Evolutionary conservation across 2,329 filamentous ascomycete species (phyloP).

Genomic region (Arthrobotrys conoides): DNA sequence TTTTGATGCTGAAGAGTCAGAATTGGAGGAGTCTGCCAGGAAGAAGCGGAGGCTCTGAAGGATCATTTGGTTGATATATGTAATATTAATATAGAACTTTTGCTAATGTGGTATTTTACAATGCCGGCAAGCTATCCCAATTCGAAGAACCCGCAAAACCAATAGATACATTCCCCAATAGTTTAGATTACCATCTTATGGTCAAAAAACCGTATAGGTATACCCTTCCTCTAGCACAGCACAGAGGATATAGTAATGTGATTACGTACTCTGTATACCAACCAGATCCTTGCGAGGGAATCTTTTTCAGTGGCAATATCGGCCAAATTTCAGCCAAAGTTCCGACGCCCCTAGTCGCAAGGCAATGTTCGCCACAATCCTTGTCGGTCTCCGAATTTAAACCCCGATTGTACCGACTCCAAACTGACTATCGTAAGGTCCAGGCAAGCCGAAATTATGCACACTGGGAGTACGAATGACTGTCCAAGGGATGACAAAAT

Average conservation of each 20-base stretch:
- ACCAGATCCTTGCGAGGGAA: slow-evolving; percentile 26
- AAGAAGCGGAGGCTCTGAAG: neutral
- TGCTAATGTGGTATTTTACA: too few relatives aligned
- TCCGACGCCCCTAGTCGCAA: slow-evolving; percentile 1
- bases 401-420: slow-evolving; percentile 46
- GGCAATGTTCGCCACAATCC: slow-evolving; percentile 24
- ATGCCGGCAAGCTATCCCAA: too few relatives aligned
- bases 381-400: slow-evolving; percentile 38
- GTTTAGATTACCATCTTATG: too few relatives aligned
- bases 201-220: too few relatives aligned
- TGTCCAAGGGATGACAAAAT: slow-evolving; percentile 7
- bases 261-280: slow-evolving; percentile 29
- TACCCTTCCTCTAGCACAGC: too few relatives aligned
- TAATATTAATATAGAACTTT: neutral
- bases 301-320: slow-evolving; percentile 40
- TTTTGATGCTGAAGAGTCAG: slow-evolving; percentile 49
- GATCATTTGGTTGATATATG: neutral
- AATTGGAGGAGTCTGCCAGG: neutral
- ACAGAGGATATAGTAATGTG: neutral
- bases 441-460: slow-evolving; percentile 1
- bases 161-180: too few relatives aligned
- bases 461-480: neutral
- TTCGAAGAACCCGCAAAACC: too few relatives aligned
- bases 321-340: slow-evolving; percentile 13
- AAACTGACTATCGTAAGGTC: slow-evolving; percentile 17